Evolutionary conservation across 371 early-diverging fungal genomes (phyloP), one percentile per base, ranked within the genome.

Genomic region (Mortierella sp.): DNA sequence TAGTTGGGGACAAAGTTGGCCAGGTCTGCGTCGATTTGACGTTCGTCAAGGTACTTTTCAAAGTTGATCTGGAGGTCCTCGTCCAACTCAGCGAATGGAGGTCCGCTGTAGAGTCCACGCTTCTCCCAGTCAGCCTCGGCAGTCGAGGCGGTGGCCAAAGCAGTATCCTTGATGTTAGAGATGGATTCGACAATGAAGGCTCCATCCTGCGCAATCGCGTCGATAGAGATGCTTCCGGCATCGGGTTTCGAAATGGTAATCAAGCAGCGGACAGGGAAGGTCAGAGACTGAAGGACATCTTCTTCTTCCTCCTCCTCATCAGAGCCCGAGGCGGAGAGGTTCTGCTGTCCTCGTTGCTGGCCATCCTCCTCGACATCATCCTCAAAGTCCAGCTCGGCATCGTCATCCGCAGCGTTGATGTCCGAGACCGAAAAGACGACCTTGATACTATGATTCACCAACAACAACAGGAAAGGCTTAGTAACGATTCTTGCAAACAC

Each of bases 91-190:
- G 86, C 87, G 72, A 95, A 98, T 66, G 92, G 89, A 61, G 98
- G 98, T 23, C 98, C 98, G 59, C 91, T 87, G 86, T 96, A 98
- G 39, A 86, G 80, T 55, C 94, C 93, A 63, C 93, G 89, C 64
- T 96, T 91, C 79, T 89, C 86, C 95, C 95, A 97, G 84, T 98
- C 96, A 60, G 90, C 92, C 80, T 96, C 96, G 46, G 92, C 90
- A 56, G 91, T 86, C 54, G 85, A 84, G 55, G 90, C 88, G 23
- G 61, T 68, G 26, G 94, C 94, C 13, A 93, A 68, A 50, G 89
- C 84, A 38, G 82, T 71, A 64, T 93, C 90, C 62, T 87, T 84
- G 80, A 86, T 84, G 82, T 86, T 93, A 71, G 90, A 83, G 60
- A 94, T 90, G 66, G 85, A 87, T 65, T 96, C 94, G 65, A 98